A percentile compares a stretch with the other conserved stretches of the same genome.
Conservation (phyloP, 768 basidiomycete species). For the Jaapia argillacea region DNA sequence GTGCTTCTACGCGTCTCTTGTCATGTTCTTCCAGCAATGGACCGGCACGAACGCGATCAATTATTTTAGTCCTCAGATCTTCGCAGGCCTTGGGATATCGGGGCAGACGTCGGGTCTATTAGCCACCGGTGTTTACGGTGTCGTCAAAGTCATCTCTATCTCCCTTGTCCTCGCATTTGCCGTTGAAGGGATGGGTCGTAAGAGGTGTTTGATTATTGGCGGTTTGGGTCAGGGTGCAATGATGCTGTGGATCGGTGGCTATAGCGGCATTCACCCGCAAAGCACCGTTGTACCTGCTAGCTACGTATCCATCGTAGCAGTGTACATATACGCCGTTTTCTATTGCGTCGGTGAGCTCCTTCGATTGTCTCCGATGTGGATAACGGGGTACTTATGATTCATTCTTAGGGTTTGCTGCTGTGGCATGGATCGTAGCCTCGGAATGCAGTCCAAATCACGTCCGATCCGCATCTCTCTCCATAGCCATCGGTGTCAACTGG, state of each 20-base stretch:
- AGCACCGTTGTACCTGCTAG: conserved; percentile 23
- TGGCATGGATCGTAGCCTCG: conserved; percentile 32
- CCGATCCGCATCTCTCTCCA: conserved; percentile 26
- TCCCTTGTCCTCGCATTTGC: conserved; percentile 30
- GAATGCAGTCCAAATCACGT: conserved; percentile 36
- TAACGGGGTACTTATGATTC: neutral
- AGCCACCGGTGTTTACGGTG: conserved; percentile 35
- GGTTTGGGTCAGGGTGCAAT: conserved; percentile 35
- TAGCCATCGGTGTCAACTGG: conserved; percentile 33
- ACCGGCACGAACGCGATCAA: conserved; percentile 47
- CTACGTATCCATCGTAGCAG: conserved; percentile 33
- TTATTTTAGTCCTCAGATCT: conserved; percentile 44
- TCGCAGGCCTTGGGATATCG: conserved; percentile 35
- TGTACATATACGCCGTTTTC: conserved; percentile 38
- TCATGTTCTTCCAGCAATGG: conserved; percentile 41
- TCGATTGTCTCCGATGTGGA: neutral
- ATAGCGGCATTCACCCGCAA: conserved; percentile 24
- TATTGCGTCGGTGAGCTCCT: conserved; percentile 28
- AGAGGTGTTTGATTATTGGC: conserved; percentile 37
- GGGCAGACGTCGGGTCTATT: conserved; percentile 33
- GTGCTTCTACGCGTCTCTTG: conserved; percentile 33
- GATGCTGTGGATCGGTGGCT: conserved; percentile 40
- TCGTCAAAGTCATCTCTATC: conserved; percentile 33
- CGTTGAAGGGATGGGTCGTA: conserved; percentile 39
- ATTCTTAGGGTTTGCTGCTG: conserved; percentile 18